Base-by-base conservation (phyloP, 805 yeast genomes). In the Alloascoidea hylecoeti region DNA sequence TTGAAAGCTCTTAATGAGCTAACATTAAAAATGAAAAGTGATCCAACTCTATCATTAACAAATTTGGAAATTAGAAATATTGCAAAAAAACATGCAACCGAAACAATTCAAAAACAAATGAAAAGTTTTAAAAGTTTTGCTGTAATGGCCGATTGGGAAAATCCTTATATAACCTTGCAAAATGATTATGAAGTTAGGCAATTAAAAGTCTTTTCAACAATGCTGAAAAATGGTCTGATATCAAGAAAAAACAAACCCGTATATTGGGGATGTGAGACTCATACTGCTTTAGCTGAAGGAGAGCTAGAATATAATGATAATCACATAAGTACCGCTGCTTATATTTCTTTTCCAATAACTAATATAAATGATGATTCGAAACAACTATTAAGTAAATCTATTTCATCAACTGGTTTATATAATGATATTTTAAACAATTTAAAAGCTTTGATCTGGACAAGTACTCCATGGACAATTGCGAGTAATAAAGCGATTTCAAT, bases 391-490 rank as follows among this genome's bases (percentile, higher is more conserved):
- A n/a, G n/a, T 23, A 23, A 23, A 23, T 9, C 9, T 9, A n/a
- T 9, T 23, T 9, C 13, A 5, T 12, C 16, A 16, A n/a, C n/a
- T n/a, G n/a, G n/a, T n/a, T n/a, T n/a, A n/a, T n/a, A n/a, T n/a
- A 17, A 36, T 27, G 23, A 34, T 13, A 34, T 34, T 5, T 17
- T 15, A 5, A 17, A 34, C 3, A 36, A 49, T 1, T 33, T 65
- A 1, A 38, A 43, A 16, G 68, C 65, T 4, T 50, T 82, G 43
- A 84, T 92, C 40, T 92, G 99, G 99, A 92, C 99, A 0, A 88
- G 96, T 1, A 92, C 98, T 1, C 96, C 98, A 0, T 92, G 99
- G 99, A 92, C 99, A 0, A 64, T 92, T 19, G 82, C 84, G 3
- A 78, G 95, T 0, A 92, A 92, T 51, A 66, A 69, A 44, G 96